phyloP scores from a whole-genome alignment of 805 yeast species.

The Pichia pseudocactophila region DNA sequence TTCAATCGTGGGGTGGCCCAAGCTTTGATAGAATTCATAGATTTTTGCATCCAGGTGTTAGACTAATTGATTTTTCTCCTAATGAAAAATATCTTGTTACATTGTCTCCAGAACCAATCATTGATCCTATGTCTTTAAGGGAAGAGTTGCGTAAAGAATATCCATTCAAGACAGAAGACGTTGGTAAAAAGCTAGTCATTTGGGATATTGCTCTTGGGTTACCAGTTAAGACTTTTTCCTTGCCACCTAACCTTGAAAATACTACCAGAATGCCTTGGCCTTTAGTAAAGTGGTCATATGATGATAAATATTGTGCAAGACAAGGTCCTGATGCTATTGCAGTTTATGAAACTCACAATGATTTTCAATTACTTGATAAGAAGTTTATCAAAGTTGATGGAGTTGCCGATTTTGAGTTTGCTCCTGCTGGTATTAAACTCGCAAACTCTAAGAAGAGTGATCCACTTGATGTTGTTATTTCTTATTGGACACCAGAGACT shows the following conservation, averaged over 20 bases:
- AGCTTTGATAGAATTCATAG: conserved; percentile 64
- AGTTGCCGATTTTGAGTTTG: conserved; percentile 86
- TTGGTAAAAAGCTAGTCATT: conserved; percentile 86
- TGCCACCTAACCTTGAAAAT: conserved; percentile 63
- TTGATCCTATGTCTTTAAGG: conserved; percentile 54
- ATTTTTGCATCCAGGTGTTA: conserved; percentile 82
- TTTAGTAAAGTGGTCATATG: conserved; percentile 88
- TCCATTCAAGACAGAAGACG: conserved; percentile 81
- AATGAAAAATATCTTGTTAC: conserved; percentile 85
- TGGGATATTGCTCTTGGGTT: conserved; percentile 86
- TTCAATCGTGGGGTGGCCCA: conserved; percentile 93
- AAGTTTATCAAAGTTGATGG: conserved; percentile 78
- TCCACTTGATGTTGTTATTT: conserved; percentile 56
- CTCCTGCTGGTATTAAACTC: conserved; percentile 77
- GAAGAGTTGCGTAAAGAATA: conserved; percentile 51
- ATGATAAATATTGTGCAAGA: conserved; percentile 91
- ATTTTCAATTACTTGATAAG: conserved; percentile 76
- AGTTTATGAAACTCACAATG: conserved; percentile 66
- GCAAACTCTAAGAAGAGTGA: conserved; percentile 42
- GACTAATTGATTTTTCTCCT: conserved; percentile 87
- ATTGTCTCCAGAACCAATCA: conserved; percentile 77
- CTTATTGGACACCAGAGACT: conserved; percentile 94
- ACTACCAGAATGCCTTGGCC: conserved; percentile 86
- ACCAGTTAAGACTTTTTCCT: conserved; percentile 83
- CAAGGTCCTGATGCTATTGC: conserved; percentile 89